Evolutionary conservation across 768 basidiomycete species (phyloP), one percentile per base, ranked within the genome.

Genomic region (Cystofilobasidium capitatum): DNA sequence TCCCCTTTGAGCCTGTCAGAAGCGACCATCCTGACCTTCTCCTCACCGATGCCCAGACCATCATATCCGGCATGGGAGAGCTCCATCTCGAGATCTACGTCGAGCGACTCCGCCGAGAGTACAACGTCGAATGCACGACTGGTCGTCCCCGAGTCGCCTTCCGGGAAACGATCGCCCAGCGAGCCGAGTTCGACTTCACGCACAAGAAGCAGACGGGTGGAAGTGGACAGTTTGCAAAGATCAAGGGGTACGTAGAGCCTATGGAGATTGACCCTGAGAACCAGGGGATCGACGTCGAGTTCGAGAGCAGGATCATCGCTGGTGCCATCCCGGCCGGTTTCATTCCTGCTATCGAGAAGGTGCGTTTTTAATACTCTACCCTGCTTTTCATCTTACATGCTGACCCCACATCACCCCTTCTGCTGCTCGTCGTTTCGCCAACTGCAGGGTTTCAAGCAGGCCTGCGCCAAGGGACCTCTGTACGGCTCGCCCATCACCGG

Each of bases 31-130:
- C 45, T 59, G 13, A 17, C 39, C 63, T 17, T 0, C 26, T 29
- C 24, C 29, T 59, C 26, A 6, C 17, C 49, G 26, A 5, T 16
- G 14, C 13, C 10, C 71, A 92, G 89, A 98, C 94, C 20, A 98
- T 99, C 77, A 97, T 99, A 71, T 97, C 93, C 36, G 96, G 96
- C 26, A 99, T 99, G 96, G 96, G 96, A 31, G 96, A 99, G 77
- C 84, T 99, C 22, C 96, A 99, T 76, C 83, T 99, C 29, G 96
- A 99, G 75, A 94, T 99, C 74, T 98, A 99, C 79, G 92, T 97
- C 69, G 96, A 99, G 76, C 90, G 96, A 45, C 97, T 99, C 92
- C 87, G 86, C 72, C 88, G 96, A 62, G 96, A 99, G 78, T 99
- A 99, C 78, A 89, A 88, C 64, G 89, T 91, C 24, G 86, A 89